Percentiles rank a stretch among this genome's conserved stretches.
Conservation (phyloP, 2,329 filamentous ascomycete species). For the Stagonosporopsis vannaccii region DNA sequence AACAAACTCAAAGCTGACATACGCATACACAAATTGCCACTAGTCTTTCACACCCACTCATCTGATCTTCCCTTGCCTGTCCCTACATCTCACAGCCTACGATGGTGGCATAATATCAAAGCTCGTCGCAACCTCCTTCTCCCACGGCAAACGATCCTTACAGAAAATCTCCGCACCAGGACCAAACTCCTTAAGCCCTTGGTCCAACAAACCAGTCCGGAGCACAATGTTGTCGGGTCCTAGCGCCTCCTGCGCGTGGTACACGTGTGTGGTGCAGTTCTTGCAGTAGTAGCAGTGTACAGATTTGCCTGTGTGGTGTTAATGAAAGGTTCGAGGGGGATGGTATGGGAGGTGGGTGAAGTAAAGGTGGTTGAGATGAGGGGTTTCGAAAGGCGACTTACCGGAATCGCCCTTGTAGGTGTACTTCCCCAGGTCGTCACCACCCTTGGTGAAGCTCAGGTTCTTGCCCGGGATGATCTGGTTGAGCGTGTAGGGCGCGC, state of each 20-base stretch:
- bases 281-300: conserved; percentile 67
- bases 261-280: conserved; percentile 63
- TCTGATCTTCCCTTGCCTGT: too few relatives aligned
- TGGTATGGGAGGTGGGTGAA: neutral
- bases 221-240: conserved; percentile 61
- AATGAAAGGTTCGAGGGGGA: neutral
- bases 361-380: neutral
- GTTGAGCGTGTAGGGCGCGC: conserved; percentile 62
- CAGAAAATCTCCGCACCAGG: conserved; percentile 63
- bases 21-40: too few relatives aligned
- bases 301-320: conserved; percentile 52
- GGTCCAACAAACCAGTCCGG: conserved; percentile 58
- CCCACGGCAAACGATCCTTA: conserved; percentile 61
- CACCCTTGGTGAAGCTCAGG: conserved; percentile 62
- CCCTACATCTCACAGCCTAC: conserved; percentile 18
- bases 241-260: conserved; percentile 63
- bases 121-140: conserved; percentile 57
- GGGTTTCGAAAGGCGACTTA: conserved; percentile 26
- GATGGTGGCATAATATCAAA: conserved; percentile 52
- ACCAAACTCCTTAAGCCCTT: conserved; percentile 57
- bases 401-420: conserved; percentile 65
- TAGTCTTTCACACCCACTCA: too few relatives aligned
- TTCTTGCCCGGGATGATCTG: conserved; percentile 60
- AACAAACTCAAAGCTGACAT: neutral
- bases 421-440: conserved; percentile 56